phyloP scores from a whole-genome alignment of 2,329 filamentous ascomycete genomes.

The Dactylellina leptospora region DNA sequence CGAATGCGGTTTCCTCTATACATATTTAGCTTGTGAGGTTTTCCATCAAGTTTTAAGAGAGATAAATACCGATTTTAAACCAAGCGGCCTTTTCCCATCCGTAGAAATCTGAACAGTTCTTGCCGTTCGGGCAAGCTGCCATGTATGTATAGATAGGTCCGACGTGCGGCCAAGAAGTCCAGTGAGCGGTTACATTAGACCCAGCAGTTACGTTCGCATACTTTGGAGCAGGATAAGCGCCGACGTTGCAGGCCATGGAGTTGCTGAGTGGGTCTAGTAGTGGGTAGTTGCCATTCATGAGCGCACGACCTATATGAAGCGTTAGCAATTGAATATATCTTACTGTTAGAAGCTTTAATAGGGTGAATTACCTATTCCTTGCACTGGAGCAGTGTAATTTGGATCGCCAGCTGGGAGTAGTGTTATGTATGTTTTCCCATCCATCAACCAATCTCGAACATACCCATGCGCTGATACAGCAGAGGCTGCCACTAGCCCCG shows the following conservation, averaged over 20 bases:
- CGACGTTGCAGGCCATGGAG: slow-evolving; percentile 34
- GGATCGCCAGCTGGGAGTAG: slow-evolving; percentile 13
- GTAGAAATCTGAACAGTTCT: slow-evolving; percentile 38
- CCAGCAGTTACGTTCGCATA: slow-evolving; percentile 42
- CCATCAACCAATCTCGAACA: slow-evolving; percentile 25
- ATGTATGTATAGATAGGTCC: slow-evolving; percentile 40
- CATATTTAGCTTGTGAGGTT: not conserved
- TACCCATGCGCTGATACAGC: slow-evolving; percentile 29
- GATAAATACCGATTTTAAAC: slow-evolving; percentile 32
- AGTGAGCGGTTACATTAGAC: slow-evolving; percentile 27
- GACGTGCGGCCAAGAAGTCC: slow-evolving; percentile 41
- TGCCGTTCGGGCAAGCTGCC: slow-evolving; percentile 31
- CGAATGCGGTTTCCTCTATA: slow-evolving; percentile 25
- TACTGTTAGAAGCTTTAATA: not conserved
- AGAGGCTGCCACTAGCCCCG: not conserved
- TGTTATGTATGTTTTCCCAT: slow-evolving; percentile 22
- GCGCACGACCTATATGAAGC: slow-evolving; percentile 22
- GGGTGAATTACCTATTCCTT: slow-evolving; percentile 19
- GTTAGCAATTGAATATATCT: not conserved
- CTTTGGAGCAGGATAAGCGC: slow-evolving; percentile 32
- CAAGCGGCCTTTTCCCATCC: slow-evolving; percentile 40
- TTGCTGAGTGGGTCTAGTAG: slow-evolving; percentile 30
- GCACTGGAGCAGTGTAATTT: slow-evolving; percentile 21
- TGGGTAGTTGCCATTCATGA: slow-evolving; percentile 21
- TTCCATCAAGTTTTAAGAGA: not conserved